These are phyloP conservation scores for Micractinium sp. DNA, from an alignment of 139 green algal species.

Conservation along the genomic window DNA sequence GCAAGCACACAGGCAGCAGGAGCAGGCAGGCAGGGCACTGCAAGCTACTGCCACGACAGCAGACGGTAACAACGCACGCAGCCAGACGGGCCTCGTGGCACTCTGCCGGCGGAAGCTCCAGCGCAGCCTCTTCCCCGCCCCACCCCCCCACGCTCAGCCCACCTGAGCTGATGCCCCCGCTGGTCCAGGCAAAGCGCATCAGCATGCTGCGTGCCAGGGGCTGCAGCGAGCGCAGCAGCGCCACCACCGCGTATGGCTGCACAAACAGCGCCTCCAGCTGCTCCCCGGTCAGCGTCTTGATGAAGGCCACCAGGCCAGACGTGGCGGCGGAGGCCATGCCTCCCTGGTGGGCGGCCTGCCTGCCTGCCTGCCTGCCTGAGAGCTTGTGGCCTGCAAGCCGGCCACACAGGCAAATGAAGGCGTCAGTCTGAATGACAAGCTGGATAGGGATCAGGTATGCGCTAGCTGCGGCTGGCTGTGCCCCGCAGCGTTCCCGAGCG, in stretches of 20 bases:
- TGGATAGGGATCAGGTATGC: too few species aligned
- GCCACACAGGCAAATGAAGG: too few species aligned
- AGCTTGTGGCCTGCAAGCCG: too few species aligned
- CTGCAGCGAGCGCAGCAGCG: slow-evolving; percentile 77
- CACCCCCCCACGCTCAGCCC: not conserved
- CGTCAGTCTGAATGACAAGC: too few species aligned
- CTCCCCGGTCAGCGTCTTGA: not conserved
- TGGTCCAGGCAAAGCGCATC: slow-evolving; percentile 51
- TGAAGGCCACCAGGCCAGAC: not conserved
- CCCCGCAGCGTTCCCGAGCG: too few species aligned
- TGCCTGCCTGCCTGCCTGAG: not conserved
- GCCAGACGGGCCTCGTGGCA: not conserved
- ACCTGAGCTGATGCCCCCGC: slow-evolving; percentile 11
- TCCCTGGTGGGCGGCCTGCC: not conserved
- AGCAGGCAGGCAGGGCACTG: not conserved
- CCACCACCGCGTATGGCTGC: slow-evolving; percentile 45
- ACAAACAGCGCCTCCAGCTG: slow-evolving; percentile 21
- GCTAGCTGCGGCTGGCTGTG: too few species aligned
- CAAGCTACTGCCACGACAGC: not conserved
- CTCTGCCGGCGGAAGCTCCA: not conserved
- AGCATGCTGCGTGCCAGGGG: slow-evolving; percentile 75
- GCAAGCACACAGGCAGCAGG: not conserved
- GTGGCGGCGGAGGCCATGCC: not conserved
- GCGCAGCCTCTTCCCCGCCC: not conserved
- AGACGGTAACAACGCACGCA: not conserved